A percentile compares a stretch with the other conserved stretches of the same genome.
Evolutionary conservation across 2,329 filamentous ascomycete species (phyloP).

Genomic region (Ceratocystis huliohia): DNA sequence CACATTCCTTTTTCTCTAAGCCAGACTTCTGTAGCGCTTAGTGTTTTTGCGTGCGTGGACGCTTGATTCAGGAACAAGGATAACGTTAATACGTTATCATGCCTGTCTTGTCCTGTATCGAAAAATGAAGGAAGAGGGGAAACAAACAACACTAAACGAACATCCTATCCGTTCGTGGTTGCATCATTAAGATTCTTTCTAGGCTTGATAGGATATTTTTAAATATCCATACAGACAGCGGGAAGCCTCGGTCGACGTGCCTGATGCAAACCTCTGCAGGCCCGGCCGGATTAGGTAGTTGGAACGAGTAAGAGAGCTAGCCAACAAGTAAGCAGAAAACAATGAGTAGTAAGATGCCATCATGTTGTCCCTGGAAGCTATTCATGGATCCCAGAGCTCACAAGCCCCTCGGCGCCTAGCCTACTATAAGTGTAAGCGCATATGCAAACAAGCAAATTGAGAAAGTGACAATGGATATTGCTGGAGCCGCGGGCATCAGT

Average conservation of each 20-base stretch:
- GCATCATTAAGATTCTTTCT: neutral
- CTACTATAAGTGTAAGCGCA: neutral
- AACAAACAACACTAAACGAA: neutral
- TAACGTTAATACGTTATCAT: neutral
- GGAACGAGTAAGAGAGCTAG: neutral
- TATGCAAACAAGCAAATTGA: neutral
- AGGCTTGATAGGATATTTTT: too few relatives aligned
- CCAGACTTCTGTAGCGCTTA: too few relatives aligned
- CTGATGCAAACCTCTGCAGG: neutral
- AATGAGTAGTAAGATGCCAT: too few relatives aligned
- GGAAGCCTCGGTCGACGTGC: neutral
- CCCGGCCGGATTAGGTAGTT: neutral
- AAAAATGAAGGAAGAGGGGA: neutral
- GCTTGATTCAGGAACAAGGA: neutral
- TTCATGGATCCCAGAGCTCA: too few relatives aligned
- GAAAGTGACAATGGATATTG: too few relatives aligned
- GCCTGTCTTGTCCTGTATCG: neutral
- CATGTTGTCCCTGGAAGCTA: too few relatives aligned
- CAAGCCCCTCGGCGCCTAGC: neutral
- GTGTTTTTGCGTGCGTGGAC: too few relatives aligned
- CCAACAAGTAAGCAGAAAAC: too few relatives aligned
- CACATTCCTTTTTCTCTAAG: too few relatives aligned
- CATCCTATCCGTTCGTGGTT: neutral
- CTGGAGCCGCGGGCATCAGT: too few relatives aligned
- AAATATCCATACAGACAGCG: neutral